Evolutionary conservation across 2,329 filamentous ascomycete genomes (phyloP).

Genomic region (Byssochlamys sp.): DNA sequence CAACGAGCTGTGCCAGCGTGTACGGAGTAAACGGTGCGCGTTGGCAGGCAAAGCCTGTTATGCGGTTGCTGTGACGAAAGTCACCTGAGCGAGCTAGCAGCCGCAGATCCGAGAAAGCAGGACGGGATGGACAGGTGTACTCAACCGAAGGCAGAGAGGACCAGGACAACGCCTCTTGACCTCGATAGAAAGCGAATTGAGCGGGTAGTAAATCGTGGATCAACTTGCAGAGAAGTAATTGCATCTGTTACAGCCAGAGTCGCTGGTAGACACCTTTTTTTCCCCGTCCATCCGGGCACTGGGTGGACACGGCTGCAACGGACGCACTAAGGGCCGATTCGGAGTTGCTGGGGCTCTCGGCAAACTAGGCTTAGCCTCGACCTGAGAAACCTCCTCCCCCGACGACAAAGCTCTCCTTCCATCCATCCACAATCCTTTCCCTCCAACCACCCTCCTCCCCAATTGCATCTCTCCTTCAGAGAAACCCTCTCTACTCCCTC

Average conservation of each 20-base stretch:
- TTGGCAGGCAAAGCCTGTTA: not conserved
- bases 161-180: not conserved
- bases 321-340: constrained; percentile 29
- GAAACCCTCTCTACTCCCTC: constrained; percentile 35
- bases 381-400: constrained; percentile 32
- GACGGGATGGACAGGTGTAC: not conserved
- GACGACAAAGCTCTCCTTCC: constrained; percentile 34
- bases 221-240: not conserved
- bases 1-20: not conserved
- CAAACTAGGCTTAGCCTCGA: constrained; percentile 32
- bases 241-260: not conserved
- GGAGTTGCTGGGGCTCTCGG: constrained; percentile 29
- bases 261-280: not conserved
- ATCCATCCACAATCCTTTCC: constrained; percentile 35
- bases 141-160: constrained; percentile 12
- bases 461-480: constrained; percentile 35
- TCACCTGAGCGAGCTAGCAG: constrained; percentile 26
- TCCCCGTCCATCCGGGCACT: not conserved
- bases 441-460: constrained; percentile 29
- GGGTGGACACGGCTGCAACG: not conserved
- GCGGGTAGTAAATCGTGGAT: not conserved
- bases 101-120: constrained; percentile 27
- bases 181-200: not conserved
- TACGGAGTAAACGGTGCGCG: not conserved
- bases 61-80: constrained; percentile 27